phyloP scores from a whole-genome alignment of 78 protist species.

The Speleostelium caveatum region DNA sequence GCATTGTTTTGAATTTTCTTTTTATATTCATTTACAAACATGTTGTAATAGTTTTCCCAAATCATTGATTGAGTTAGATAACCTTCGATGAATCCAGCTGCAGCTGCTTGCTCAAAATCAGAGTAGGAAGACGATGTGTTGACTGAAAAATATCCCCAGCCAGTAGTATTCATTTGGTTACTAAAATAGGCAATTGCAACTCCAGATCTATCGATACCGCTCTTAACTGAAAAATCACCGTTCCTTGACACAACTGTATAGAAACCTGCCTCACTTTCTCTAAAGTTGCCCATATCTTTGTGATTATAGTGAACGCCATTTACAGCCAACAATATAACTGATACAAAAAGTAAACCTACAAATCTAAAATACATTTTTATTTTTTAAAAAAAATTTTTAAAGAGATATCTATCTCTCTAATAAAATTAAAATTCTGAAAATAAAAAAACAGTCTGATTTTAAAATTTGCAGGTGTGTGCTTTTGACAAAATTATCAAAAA shows the following conservation, averaged over 20 bases:
- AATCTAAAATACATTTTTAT: too few relatives aligned
- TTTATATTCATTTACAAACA: constrained; percentile 28
- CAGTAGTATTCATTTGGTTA: constrained; percentile 67
- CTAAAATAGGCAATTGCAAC: constrained; percentile 24
- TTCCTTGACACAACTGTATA: not conserved
- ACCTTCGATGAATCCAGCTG: constrained; percentile 88
- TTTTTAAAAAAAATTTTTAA: too few relatives aligned
- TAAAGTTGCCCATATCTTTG: not conserved
- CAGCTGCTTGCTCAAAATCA: constrained; percentile 58
- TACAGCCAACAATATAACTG: too few relatives aligned
- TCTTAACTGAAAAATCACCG: not conserved
- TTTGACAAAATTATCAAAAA: too few relatives aligned
- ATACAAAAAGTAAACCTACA: too few relatives aligned
- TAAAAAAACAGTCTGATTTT: too few relatives aligned
- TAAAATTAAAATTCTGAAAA: too few relatives aligned
- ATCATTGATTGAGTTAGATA: constrained; percentile 42
- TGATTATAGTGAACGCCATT: too few relatives aligned
- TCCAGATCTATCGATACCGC: constrained; percentile 15
- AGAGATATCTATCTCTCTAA: too few relatives aligned
- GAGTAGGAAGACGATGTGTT: constrained; percentile 4
- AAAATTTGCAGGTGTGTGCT: too few relatives aligned
- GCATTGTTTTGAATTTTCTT: not conserved
- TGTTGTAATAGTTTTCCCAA: constrained; percentile 64
- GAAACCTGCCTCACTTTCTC: not conserved
- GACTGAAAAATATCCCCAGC: constrained; percentile 72